Conservation (phyloP, 495 filamentous ascomycete genomes). For the Penicillium paxilli region DNA sequence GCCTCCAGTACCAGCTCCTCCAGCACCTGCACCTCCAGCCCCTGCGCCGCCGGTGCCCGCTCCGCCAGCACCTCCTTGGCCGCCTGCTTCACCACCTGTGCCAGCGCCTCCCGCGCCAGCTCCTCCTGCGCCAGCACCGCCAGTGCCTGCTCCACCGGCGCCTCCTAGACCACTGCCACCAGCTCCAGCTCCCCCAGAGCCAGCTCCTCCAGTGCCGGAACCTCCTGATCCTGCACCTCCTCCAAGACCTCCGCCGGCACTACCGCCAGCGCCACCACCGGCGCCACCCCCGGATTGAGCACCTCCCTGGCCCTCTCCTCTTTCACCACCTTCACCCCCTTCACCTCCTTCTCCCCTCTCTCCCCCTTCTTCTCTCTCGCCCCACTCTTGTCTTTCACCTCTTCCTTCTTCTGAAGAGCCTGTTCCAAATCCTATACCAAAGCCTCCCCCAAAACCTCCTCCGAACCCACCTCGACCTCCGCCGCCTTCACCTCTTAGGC, state of each 20-base stretch:
- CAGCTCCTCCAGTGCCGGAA: neutral
- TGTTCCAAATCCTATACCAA: slow-evolving; percentile 7
- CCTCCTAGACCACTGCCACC: neutral
- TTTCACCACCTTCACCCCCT: neutral
- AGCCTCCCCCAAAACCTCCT: slow-evolving; percentile 5
- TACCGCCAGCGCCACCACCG: neutral
- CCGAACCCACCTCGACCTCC: neutral
- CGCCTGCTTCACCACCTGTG: neutral
- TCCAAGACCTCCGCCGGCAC: too few relatives aligned
- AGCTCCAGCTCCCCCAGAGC: neutral
- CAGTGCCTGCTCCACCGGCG: neutral
- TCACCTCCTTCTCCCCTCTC: neutral
- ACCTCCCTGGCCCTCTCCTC: neutral
- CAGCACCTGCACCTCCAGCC: neutral
- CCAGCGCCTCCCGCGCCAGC: neutral
- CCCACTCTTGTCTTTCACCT: neutral
- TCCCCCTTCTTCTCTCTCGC: neutral
- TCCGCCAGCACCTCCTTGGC: neutral
- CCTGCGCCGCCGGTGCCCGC: neutral
- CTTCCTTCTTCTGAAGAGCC: neutral
- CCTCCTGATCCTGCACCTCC: neutral
- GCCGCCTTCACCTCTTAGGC: neutral
- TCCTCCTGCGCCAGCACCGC: neutral
- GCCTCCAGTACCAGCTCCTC: neutral
- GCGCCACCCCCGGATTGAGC: neutral